Percentiles rank a stretch among this genome's conserved stretches.
Conservation (phyloP, 768 basidiomycete genomes). For the Termitomyces sp. region DNA sequence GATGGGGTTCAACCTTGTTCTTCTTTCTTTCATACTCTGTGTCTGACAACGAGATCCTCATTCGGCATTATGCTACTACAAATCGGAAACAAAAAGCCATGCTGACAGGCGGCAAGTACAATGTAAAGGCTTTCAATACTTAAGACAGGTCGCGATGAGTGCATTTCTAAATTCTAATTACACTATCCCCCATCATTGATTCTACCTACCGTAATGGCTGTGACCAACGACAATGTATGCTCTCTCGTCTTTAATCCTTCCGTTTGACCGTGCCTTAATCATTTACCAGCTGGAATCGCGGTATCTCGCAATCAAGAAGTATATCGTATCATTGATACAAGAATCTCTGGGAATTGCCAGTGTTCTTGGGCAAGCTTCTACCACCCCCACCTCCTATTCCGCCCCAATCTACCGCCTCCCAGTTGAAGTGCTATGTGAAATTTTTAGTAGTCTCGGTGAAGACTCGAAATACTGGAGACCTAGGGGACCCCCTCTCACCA, state of each 20-base stretch:
- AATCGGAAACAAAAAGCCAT: too few relatives aligned
- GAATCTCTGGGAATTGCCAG: background rate
- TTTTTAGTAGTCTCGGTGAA: background rate
- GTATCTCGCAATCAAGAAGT: background rate
- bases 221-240: background rate
- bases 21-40: too few relatives aligned
- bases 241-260: background rate
- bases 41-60: too few relatives aligned
- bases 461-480: background rate
- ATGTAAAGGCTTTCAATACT: too few relatives aligned
- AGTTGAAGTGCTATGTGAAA: background rate
- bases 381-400: background rate
- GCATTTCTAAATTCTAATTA: too few relatives aligned
- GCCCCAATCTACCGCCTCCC: slow-evolving; percentile 4
- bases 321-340: background rate
- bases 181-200: too few relatives aligned
- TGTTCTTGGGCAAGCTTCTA: background rate
- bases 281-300: background rate
- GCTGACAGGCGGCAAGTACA: too few relatives aligned
- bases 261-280: background rate
- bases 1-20: too few relatives aligned
- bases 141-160: too few relatives aligned
- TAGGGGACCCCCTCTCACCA: background rate
- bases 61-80: too few relatives aligned
- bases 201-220: background rate